Base-by-base conservation (phyloP, 495 filamentous ascomycete genomes). In the Cercophora sp. region DNA sequence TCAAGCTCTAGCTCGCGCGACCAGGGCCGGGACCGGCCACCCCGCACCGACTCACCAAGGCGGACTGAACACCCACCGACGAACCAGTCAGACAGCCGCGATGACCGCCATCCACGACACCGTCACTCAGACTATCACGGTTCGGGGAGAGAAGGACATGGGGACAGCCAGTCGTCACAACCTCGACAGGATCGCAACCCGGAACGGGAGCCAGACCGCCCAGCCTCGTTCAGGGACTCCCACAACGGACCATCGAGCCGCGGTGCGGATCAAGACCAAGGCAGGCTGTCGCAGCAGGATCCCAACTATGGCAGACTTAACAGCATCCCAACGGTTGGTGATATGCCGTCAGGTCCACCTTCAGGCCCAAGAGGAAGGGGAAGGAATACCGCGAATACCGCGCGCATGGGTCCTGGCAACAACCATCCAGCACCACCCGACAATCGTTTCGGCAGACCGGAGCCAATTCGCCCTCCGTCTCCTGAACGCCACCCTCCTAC, bases 351-450 rank as follows among this genome's bases (percentile, higher is more conserved):
- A 4, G 62, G 74, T 6, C 83, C 84, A 37, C 88, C 89, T 1
- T 85, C 82, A 20, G 90, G 88, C 1, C 90, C 89, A 2, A 75
- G 86, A 35, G 77, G 79, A 15, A 70, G 74, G 55, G 73, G 76
- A 10, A 68, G 75, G 36, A 71, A 68, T 43, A 59, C 65, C 5
- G 52, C 59, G 42, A 68, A 68, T 43, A 59, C 65, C 5, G 52
- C 59, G 42, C 67, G 74, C 25, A 29, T 56, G 20, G 56, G 55
- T 13, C 57, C 68, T n/a, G 36, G 48, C 18, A 70, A 64, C 32
- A 63, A 60, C 8, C 65, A 66, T 16, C 63, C 68, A 46, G 54
- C 62, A 8, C 23, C 69, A 26, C 59, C 60, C 2, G 71, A 78
- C 36, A 57, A 56, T 40, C 59, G 74, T 20, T 70, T 70, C 39